These are phyloP conservation scores for Suhomyces wounanorum DNA, from an alignment of 1,139 yeast genomes.

Conservation along the genomic window DNA sequence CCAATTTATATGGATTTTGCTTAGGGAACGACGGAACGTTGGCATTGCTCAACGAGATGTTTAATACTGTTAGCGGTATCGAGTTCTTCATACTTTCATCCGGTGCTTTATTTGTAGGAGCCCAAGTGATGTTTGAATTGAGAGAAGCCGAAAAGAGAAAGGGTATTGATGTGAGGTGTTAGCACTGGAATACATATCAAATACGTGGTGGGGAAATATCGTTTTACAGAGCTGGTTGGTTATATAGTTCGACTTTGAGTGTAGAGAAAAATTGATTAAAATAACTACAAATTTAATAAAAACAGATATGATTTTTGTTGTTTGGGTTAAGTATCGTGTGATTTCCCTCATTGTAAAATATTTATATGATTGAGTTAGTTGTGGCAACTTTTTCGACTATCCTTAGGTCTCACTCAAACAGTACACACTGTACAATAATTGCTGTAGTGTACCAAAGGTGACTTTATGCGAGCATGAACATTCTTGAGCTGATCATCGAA, in stretches of 20 bases:
- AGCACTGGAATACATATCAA: constrained; percentile 7
- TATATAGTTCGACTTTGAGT: too few species aligned
- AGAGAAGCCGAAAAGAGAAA: constrained; percentile 82
- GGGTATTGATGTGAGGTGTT: constrained; percentile 84
- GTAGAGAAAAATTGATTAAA: too few species aligned
- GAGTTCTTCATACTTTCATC: constrained; percentile 66
- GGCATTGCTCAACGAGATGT: constrained; percentile 66
- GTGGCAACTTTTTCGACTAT: too few species aligned
- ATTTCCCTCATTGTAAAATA: too few species aligned
- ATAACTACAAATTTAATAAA: too few species aligned
- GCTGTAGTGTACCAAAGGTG: too few species aligned
- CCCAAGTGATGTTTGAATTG: constrained; percentile 92
- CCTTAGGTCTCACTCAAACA: too few species aligned
- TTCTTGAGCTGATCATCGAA: not conserved
- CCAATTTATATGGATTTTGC: constrained; percentile 93
- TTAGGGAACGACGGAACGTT: constrained; percentile 84
- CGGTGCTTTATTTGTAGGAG: constrained; percentile 72
- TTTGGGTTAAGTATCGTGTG: too few species aligned
- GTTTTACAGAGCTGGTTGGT: too few species aligned
- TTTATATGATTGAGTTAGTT: too few species aligned
- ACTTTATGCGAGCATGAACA: not conserved
- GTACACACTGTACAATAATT: too few species aligned
- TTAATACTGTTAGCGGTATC: constrained; percentile 68
- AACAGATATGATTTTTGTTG: too few species aligned
- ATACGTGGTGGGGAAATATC: not conserved